A percentile compares a stretch with the other conserved stretches of the same genome.
Conservation (phyloP, 179 eudicot species). For the Camellia oleifera region DNA sequence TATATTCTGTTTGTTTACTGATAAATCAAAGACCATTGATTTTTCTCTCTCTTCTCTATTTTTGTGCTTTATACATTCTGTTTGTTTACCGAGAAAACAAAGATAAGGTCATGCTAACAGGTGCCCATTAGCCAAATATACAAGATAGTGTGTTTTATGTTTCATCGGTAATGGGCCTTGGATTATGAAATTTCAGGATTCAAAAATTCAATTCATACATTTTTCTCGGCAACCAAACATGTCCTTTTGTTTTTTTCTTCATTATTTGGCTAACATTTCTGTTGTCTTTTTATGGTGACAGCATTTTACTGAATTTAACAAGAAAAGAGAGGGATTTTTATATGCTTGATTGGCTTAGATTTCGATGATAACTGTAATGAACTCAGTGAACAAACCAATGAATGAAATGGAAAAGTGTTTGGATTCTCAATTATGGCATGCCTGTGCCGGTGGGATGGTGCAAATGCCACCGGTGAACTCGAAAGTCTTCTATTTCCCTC, state of each 20-base stretch:
- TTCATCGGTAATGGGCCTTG: not conserved
- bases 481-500: conserved; percentile 75
- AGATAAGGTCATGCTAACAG: too few species aligned
- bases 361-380: conserved; percentile 67
- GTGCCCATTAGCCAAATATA: not conserved
- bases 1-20: too few species aligned
- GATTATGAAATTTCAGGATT: not conserved
- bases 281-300: not conserved
- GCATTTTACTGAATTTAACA: not conserved
- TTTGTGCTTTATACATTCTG: too few species aligned
- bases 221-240: not conserved
- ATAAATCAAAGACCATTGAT: too few species aligned
- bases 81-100: too few species aligned
- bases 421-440: conserved; percentile 94
- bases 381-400: conserved; percentile 47
- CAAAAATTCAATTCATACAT: not conserved
- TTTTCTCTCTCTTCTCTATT: too few species aligned
- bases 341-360: conserved; percentile 2
- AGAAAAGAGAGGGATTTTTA: not conserved
- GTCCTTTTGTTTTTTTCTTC: not conserved
- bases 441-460: conserved; percentile 97
- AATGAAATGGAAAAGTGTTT: conserved; percentile 57
- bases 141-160: not conserved
- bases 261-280: not conserved
- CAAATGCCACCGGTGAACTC: conserved; percentile 68